Evolutionary conservation across 768 basidiomycete species (phyloP).

Genomic region (Auricularia sp.): DNA sequence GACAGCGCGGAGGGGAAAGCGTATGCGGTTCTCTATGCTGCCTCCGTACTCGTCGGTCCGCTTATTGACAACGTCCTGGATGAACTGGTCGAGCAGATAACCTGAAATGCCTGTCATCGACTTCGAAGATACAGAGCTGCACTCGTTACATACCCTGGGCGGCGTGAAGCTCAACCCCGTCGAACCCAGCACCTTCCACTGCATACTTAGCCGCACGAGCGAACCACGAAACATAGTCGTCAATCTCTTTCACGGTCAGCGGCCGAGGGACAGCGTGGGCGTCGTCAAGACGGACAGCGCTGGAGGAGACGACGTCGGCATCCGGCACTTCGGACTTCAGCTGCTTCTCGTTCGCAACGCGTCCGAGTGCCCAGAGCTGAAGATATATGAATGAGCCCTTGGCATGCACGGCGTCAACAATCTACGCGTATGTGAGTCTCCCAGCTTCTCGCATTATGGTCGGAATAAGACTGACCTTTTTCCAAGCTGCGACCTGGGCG

Average conservation of each 20-base stretch:
- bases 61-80: slow-evolving; percentile 43
- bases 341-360: slow-evolving; percentile 20
- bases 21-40: slow-evolving; percentile 44
- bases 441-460: no score
- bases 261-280: not conserved
- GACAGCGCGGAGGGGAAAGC: slow-evolving; percentile 47
- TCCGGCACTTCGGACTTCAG: not conserved
- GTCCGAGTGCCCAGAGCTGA: slow-evolving; percentile 51
- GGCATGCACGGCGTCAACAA: slow-evolving; percentile 48
- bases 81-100: slow-evolving; percentile 50
- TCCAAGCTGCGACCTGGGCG: no score
- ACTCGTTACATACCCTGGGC: slow-evolving; percentile 8
- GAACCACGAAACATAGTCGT: slow-evolving; percentile 20
- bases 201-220: slow-evolving; percentile 26
- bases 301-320: not conserved
- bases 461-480: no score
- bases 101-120: slow-evolving; percentile 16
- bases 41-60: slow-evolving; percentile 63
- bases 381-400: slow-evolving; percentile 40
- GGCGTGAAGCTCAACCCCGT: slow-evolving; percentile 30
- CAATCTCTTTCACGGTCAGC: slow-evolving; percentile 21
- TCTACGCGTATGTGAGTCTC: slow-evolving; percentile 18
- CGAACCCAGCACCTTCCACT: slow-evolving; percentile 33
- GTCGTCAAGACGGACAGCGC: not conserved
- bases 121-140: not conserved